Conservation (phyloP, 2,329 filamentous ascomycete genomes). For the Ambrosiella beaveri region DNA sequence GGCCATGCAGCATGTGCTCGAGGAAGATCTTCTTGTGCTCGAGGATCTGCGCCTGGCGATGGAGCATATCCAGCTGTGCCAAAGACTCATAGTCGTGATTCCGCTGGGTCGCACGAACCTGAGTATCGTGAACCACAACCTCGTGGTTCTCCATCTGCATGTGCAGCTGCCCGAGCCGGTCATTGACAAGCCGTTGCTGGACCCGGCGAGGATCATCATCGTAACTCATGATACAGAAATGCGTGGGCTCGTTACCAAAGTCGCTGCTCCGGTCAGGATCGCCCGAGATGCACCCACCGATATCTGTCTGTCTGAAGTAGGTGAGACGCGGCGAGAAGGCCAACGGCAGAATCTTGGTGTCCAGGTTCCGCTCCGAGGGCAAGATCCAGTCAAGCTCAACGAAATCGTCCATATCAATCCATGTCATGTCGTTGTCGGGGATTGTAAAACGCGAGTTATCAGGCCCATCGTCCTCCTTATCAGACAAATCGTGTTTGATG, state of each 20-base stretch:
- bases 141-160: slow-evolving; percentile 62
- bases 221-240: slow-evolving; percentile 87
- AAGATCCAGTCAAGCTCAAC: slow-evolving; percentile 95
- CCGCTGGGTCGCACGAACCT: slow-evolving; percentile 44
- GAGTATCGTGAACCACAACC: slow-evolving; percentile 54
- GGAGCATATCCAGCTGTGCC: slow-evolving; percentile 43
- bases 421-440: slow-evolving; percentile 83
- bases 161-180: slow-evolving; percentile 61
- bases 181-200: slow-evolving; percentile 69
- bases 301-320: slow-evolving; percentile 93
- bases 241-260: slow-evolving; percentile 85
- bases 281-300: slow-evolving; percentile 60
- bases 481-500: slow-evolving; percentile 6
- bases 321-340: slow-evolving; percentile 89
- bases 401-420: slow-evolving; percentile 99
- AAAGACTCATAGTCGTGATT: slow-evolving; percentile 34
- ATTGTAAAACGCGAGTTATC: slow-evolving; percentile 85
- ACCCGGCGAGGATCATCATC: slow-evolving; percentile 78
- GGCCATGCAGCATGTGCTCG: slow-evolving; percentile 32
- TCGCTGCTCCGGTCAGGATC: slow-evolving; percentile 69
- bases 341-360: slow-evolving; percentile 84
- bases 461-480: slow-evolving; percentile 38
- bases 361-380: slow-evolving; percentile 73
- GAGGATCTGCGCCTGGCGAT: slow-evolving; percentile 36
- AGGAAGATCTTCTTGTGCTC: slow-evolving; percentile 41